These are phyloP conservation scores for Lantana camara DNA, from an alignment of 257 asterid species.

Conservation along the genomic window DNA sequence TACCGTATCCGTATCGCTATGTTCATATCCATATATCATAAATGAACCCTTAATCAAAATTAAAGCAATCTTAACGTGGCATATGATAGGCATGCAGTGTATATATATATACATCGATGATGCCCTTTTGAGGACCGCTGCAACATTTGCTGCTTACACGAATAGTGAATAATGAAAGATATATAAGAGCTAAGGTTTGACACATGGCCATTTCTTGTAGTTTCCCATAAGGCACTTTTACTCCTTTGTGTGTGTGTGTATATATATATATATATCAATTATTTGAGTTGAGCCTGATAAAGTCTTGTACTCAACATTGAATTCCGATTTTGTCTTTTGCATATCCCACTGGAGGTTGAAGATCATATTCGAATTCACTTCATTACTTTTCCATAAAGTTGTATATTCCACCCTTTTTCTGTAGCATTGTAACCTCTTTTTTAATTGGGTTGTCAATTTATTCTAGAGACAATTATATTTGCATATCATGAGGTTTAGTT, in stretches of 20 bases:
- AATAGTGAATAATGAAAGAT: not conserved
- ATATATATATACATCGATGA: not conserved
- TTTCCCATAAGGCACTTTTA: not conserved
- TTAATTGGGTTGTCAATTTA: too few species aligned
- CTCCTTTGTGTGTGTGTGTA: not conserved
- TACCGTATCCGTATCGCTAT: too few species aligned
- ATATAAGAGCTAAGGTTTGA: conserved; percentile 8
- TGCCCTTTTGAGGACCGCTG: conserved; percentile 13
- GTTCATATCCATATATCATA: too few species aligned
- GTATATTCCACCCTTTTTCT: conserved; percentile 38
- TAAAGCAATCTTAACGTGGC: not conserved
- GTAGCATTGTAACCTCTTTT: too few species aligned
- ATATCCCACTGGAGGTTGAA: conserved; percentile 21
- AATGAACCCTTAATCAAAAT: too few species aligned
- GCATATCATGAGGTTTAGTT: too few species aligned
- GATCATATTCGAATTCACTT: conserved; percentile 19
- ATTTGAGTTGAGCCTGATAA: conserved; percentile 13
- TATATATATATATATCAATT: conserved; percentile 3
- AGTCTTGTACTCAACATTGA: conserved; percentile 25
- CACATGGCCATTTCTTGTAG: conserved; percentile 26
- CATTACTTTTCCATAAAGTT: conserved; percentile 35
- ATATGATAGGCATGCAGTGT: not conserved
- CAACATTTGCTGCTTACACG: not conserved
- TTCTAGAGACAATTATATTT: too few species aligned
- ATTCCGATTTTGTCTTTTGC: conserved; percentile 31